Evolutionary conservation across 495 filamentous ascomycete genomes (phyloP), one percentile per base, ranked within the genome.

Genomic region (Amphirosellinia nigrospora): DNA sequence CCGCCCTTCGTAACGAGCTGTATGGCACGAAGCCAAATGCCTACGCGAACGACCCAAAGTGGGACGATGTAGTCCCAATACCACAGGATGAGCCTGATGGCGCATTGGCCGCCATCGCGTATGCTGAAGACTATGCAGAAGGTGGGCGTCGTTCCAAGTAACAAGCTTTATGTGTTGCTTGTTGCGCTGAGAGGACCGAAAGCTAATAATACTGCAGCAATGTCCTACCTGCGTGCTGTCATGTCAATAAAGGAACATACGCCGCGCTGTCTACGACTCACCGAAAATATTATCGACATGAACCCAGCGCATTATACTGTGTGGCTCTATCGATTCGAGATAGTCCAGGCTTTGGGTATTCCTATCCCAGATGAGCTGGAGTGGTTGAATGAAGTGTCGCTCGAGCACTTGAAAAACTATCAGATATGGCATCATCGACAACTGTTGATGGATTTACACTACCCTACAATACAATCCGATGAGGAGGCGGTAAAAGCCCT

Each of bases 351-450:
- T 2, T 78, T 97, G 30, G 77, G 87, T 3, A 86, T 88, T 59
- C 85, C 91, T 69, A 86, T 98, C 61, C 76, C 77, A 0, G 84
- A 91, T 68, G 96, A 99, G 77, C 80, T 97, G 30, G 82, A 85
- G 48, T 99, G 94, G 93, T 80, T 99, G 28, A 97, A 97, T 75
- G 82, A 85, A 2, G 86, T 97, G 21, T 91, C 96, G 4, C 81
- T 97, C 52, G 86, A 87, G 32, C 89, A 97, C 75, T 87, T 95
- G 74, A 99, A 99, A 79, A 99, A 98, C 79, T 99, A 98, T 81
- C 96, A 99, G 79, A 98, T 98, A 77, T 98, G 96, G 96, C 94
- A 97, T 76, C 96, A 98, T 79, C 92, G 96, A 32, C 93, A 97
- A 79, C 85, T 94, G 43, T 82, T 99, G 23, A 86, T 97, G 77